Conservation (phyloP, 345 rosid species). For the Clarkia xantiana region DNA sequence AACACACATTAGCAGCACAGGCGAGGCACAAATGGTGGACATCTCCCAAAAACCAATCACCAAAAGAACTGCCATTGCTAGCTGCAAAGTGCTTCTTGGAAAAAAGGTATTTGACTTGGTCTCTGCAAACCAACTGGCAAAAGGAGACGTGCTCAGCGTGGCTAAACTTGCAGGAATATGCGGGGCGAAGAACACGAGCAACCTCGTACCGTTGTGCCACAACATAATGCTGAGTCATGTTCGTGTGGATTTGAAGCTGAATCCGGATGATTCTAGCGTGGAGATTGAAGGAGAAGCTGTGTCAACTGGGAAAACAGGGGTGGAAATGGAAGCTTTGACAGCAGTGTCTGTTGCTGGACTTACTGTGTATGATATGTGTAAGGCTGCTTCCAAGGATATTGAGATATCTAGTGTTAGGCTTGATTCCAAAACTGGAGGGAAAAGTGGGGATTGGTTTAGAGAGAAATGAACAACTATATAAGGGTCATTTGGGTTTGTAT, state of each 20-base stretch:
- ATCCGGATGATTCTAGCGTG: slow-evolving; percentile 46
- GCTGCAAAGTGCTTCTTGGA: slow-evolving; percentile 64
- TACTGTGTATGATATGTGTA: slow-evolving; percentile 95
- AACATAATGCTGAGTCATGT: slow-evolving; percentile 57
- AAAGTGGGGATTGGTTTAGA: slow-evolving; percentile 69
- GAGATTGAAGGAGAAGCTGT: slow-evolving; percentile 75
- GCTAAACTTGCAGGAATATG: slow-evolving; percentile 82
- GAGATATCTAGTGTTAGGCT: slow-evolving; percentile 44
- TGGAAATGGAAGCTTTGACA: slow-evolving; percentile 91
- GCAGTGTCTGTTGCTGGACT: slow-evolving; percentile 72
- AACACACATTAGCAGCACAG: slow-evolving; percentile 44
- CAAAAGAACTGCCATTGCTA: slow-evolving; percentile 63
- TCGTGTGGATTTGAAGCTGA: slow-evolving; percentile 49
- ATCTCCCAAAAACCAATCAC: slow-evolving; percentile 58
- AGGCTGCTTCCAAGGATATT: slow-evolving; percentile 86
- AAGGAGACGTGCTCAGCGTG: slow-evolving; percentile 91
- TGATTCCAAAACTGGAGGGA: slow-evolving; percentile 70
- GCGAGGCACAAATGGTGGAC: slow-evolving; percentile 94
- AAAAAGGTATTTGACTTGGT: slow-evolving; percentile 66
- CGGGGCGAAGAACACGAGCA: slow-evolving; percentile 82
- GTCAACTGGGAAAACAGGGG: slow-evolving; percentile 73
- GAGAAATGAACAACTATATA: slow-evolving; percentile 15
- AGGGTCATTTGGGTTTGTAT: too few relatives aligned
- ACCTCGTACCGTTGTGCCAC: slow-evolving; percentile 77
- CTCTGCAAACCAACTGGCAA: slow-evolving; percentile 60